These are phyloP conservation scores for Sporothrix schenckii DNA, from an alignment of 2,329 filamentous ascomycete species.

Conservation along the genomic window DNA sequence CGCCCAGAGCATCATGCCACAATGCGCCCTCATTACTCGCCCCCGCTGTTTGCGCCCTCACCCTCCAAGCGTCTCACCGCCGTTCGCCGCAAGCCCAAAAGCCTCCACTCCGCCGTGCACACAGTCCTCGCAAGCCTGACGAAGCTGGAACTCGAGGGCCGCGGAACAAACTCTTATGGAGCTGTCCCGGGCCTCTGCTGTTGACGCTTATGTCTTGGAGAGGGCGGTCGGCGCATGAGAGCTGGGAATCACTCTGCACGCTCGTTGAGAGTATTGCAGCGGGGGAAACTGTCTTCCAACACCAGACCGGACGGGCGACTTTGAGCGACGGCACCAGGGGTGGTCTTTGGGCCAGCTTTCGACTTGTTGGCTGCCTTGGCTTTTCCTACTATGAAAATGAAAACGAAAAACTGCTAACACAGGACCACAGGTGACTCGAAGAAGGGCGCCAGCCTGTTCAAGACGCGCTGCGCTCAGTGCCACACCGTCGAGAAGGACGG, in stretches of 20 bases:
- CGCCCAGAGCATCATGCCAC: background rate
- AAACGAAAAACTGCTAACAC: background rate
- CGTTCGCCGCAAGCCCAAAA: background rate
- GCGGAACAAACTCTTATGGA: background rate
- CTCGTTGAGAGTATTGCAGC: no score
- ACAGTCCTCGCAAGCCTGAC: background rate
- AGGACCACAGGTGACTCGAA: slow-evolving; percentile 76
- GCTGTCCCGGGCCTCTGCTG: background rate
- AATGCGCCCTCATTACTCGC: slow-evolving; percentile 4
- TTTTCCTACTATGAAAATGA: background rate
- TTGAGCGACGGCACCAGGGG: background rate
- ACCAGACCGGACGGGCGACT: background rate
- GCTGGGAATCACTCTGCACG: background rate
- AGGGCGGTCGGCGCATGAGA: background rate
- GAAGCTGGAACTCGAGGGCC: no score
- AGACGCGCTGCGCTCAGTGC: slow-evolving; percentile 98
- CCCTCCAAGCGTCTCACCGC: background rate
- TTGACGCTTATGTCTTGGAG: background rate
- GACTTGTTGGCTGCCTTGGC: background rate
- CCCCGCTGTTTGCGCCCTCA: background rate
- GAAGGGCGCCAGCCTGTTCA: slow-evolving; percentile 99
- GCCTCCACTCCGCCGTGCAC: background rate
- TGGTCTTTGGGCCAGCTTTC: background rate
- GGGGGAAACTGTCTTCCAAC: background rate
- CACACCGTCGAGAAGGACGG: slow-evolving; percentile 90